phyloP scores from a whole-genome alignment of 768 basidiomycete genomes.

The Hypsizygus marmoreus region DNA sequence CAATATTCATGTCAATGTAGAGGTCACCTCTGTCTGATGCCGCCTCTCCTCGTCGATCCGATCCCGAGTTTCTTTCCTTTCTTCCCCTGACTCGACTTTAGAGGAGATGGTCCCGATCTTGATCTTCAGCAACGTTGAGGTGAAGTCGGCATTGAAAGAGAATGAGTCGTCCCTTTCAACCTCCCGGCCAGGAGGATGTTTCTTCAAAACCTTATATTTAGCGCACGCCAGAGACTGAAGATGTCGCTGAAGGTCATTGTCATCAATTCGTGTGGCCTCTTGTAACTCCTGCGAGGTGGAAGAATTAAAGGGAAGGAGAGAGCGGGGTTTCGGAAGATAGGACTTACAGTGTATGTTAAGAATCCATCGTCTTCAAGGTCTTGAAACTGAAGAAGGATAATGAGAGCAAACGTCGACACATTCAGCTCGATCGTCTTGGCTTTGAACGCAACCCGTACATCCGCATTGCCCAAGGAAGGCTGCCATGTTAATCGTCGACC shows the following conservation, averaged over 20 bases:
- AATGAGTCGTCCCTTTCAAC: constrained; percentile 77
- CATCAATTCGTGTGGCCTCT: constrained; percentile 69
- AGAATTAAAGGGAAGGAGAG: neutral
- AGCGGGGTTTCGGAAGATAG: neutral
- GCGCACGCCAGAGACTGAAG: constrained; percentile 95
- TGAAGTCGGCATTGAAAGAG: constrained; percentile 85
- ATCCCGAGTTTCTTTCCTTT: constrained; percentile 87
- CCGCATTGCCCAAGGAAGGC: constrained; percentile 85
- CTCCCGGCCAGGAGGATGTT: constrained; percentile 87
- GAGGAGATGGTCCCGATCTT: constrained; percentile 91
- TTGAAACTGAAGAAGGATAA: constrained; percentile 89
- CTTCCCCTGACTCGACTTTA: constrained; percentile 83
- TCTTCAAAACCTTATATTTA: constrained; percentile 90
- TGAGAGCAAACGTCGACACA: constrained; percentile 85
- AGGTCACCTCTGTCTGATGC: constrained; percentile 83
- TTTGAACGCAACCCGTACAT: constrained; percentile 84
- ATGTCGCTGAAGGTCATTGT: constrained; percentile 83
- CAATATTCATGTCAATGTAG: neutral
- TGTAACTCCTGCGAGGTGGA: constrained; percentile 73
- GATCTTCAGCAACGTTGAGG: constrained; percentile 81
- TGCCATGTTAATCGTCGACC: constrained; percentile 94
- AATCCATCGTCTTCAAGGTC: constrained; percentile 64
- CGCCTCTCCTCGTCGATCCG: constrained; percentile 90
- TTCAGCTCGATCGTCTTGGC: constrained; percentile 83
- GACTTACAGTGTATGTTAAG: constrained; percentile 73